Evolutionary conservation across 345 rosid genomes (phyloP).

Genomic region (Euphorbia tirucalli): DNA sequence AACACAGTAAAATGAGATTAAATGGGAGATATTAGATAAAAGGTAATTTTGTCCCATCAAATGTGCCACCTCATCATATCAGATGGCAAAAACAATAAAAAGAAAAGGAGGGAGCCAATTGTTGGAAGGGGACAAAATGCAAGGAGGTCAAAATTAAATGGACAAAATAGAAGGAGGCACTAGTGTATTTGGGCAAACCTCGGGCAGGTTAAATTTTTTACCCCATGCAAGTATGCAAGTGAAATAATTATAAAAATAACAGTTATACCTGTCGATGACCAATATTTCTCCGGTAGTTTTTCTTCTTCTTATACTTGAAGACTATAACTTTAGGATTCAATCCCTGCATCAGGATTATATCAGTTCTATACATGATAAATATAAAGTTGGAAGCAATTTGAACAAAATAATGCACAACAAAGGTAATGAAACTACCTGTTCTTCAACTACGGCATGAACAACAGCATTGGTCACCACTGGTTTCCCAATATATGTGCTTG

Average conservation of each 20-base stretch:
- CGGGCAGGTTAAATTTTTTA: too few relatives aligned
- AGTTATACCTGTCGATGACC: slow-evolving; percentile 88
- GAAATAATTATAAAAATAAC: neutral
- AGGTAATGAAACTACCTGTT: slow-evolving; percentile 52
- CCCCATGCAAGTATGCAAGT: neutral
- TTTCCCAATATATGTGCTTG: slow-evolving; percentile 75
- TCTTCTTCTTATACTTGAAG: slow-evolving; percentile 93
- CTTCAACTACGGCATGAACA: slow-evolving; percentile 94
- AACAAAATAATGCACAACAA: neutral
- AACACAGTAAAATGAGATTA: too few relatives aligned
- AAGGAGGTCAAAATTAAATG: too few relatives aligned
- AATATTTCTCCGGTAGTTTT: slow-evolving; percentile 89
- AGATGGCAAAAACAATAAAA: too few relatives aligned
- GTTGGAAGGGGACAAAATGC: too few relatives aligned
- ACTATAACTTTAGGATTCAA: slow-evolving; percentile 72
- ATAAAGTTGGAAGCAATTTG: slow-evolving; percentile 1
- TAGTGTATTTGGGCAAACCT: too few relatives aligned
- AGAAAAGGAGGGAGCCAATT: too few relatives aligned
- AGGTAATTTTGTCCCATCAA: too few relatives aligned
- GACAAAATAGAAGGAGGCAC: too few relatives aligned
- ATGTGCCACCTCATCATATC: too few relatives aligned
- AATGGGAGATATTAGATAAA: too few relatives aligned
- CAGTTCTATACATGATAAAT: neutral
- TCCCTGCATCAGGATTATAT: slow-evolving; percentile 50
- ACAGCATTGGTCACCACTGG: slow-evolving; percentile 92